Evolutionary conservation across 1,284 basidiomycete species (phyloP), one percentile per base, ranked within the genome.

Genomic region (Trichosporon faecale): DNA sequence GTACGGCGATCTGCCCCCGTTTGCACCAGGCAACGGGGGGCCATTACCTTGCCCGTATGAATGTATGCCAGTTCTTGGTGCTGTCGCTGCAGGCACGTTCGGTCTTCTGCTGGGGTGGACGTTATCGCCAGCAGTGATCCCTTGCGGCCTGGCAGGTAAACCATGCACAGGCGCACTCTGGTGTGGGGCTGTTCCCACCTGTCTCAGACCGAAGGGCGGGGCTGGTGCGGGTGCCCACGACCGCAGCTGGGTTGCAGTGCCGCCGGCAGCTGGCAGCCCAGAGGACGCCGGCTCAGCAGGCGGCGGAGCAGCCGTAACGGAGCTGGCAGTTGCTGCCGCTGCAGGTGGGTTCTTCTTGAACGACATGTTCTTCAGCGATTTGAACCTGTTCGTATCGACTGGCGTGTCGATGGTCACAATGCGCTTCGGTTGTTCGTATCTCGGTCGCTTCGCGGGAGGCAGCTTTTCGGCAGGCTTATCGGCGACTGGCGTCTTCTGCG

Each of bases 391-490:
- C 0, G 73, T 74, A 52, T 76, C 74, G 3, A 72, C 49, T 6
- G 33, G 31, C 2, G 37, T 64, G 61, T 73, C 68, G 18, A 76
- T 44, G 1, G 65, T 64, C 35, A 74, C 52, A 37, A 77, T 72
- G 2, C 69, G 64, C 27, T 67, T 73, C 2, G 76, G 74, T 57
- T 77, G 76, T 18, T 68, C 65, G 63, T 74, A 78, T 57, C 75
- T 75, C 6, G 72, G 68, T 27, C 71, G 49, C 11, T 75, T 67
- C 11, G 27, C 27, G 11, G 66, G 66, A 25, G 66, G 40, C 4
- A 66, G 3, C 14, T 65, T 68, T 0, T 64, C 65, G 2, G 65
- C 21, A 0, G 31, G 23, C 16, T 57, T 57, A 9, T 57, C 57
- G 9, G 40, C 70, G 2, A 21, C 46, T 4, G 27, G 55, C 64